phyloP scores from a whole-genome alignment of 1,284 basidiomycete genomes.

The Fistulinella cinereoalba region DNA sequence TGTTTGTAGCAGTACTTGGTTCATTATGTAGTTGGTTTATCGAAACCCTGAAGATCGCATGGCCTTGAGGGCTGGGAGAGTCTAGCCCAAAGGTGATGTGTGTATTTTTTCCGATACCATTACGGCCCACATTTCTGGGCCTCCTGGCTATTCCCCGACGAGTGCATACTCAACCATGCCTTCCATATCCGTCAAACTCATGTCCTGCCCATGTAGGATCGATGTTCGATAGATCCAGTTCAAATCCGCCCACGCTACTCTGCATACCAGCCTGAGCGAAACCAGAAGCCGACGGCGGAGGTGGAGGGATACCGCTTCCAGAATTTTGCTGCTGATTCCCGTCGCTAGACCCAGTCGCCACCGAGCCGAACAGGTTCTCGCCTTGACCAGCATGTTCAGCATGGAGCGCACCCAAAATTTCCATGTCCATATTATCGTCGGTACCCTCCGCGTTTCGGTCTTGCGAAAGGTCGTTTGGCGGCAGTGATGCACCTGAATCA shows the following conservation, averaged over 20 bases:
- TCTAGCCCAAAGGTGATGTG: not conserved
- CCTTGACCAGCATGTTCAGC: slow-evolving; percentile 16
- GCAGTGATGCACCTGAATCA: slow-evolving; percentile 14
- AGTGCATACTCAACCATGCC: slow-evolving; percentile 27
- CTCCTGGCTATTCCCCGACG: slow-evolving; percentile 25
- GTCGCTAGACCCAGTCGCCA: slow-evolving; percentile 9
- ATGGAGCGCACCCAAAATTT: slow-evolving; percentile 28
- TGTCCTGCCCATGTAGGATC: slow-evolving; percentile 34
- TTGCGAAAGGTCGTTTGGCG: slow-evolving; percentile 15
- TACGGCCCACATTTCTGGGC: slow-evolving; percentile 25
- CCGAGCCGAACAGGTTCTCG: slow-evolving; percentile 24
- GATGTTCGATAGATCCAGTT: slow-evolving; percentile 45
- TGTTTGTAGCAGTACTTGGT: slow-evolving; percentile 1
- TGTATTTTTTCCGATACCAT: not conserved
- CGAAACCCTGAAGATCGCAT: not conserved
- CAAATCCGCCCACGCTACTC: slow-evolving; percentile 30
- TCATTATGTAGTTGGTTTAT: slow-evolving; percentile 8
- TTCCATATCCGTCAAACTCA: slow-evolving; percentile 36
- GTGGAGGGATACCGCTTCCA: slow-evolving; percentile 28
- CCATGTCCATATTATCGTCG: slow-evolving; percentile 28
- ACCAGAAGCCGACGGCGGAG: slow-evolving; percentile 40
- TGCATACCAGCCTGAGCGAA: slow-evolving; percentile 25
- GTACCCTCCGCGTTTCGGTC: slow-evolving; percentile 10
- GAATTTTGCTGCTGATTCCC: slow-evolving; percentile 21
- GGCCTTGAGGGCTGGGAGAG: not conserved